Evolutionary conservation across 2,329 filamentous ascomycete species (phyloP).

Genomic region (Onygenales sp.): DNA sequence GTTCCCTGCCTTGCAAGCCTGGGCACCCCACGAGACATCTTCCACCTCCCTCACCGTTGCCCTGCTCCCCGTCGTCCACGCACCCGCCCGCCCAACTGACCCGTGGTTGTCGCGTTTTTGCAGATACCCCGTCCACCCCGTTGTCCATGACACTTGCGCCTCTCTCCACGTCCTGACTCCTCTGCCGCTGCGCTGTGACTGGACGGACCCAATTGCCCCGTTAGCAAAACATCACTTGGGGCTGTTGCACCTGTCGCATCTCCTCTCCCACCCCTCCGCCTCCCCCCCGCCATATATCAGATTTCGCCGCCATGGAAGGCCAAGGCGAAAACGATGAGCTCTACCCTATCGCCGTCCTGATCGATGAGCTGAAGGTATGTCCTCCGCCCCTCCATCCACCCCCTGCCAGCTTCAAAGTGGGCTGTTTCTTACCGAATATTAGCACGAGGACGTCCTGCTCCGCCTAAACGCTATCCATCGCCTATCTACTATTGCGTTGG

Average conservation of each 20-base stretch:
- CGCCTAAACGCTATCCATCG: conserved; percentile 97
- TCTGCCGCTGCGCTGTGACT: not conserved
- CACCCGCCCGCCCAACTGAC: not conserved
- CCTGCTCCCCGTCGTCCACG: not conserved
- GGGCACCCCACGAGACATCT: conserved; percentile 1
- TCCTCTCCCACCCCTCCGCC: conserved; percentile 2
- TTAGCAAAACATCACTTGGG: not conserved
- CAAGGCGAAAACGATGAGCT: conserved; percentile 93
- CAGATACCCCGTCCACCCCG: not conserved
- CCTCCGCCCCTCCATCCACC: conserved; percentile 8
- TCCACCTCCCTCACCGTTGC: not conserved
- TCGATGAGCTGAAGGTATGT: conserved; percentile 95
- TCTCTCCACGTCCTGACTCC: not conserved
- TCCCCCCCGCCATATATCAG: conserved; percentile 3
- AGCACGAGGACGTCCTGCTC: conserved; percentile 98
- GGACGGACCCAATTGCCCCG: not conserved
- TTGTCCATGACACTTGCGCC: conserved; percentile 1
- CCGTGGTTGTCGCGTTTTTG: not conserved
- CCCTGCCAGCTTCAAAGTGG: conserved; percentile 3
- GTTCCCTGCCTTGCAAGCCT: not conserved
- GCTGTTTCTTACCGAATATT: conserved; percentile 10
- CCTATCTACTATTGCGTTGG: conserved; percentile 94
- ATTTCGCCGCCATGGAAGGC: conserved; percentile 66
- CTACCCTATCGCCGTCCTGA: conserved; percentile 98
- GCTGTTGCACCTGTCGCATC: not conserved